A percentile compares a stretch with the other conserved stretches of the same genome.
Conservation (phyloP, 768 basidiomycete genomes). For the Mycena haematopus region DNA sequence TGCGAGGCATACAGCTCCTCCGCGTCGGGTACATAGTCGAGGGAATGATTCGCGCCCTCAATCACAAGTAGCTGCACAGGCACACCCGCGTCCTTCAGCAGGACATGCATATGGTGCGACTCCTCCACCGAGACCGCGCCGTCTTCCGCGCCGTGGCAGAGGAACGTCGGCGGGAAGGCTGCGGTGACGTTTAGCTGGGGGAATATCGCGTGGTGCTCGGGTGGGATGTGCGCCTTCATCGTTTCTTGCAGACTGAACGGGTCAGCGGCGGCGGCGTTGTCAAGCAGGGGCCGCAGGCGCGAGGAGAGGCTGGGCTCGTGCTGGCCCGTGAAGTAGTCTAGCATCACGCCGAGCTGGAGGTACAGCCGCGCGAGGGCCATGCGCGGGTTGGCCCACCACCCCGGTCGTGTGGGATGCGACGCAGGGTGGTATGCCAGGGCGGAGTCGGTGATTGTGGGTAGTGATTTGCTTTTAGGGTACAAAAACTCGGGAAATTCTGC, state of each 20-base stretch:
- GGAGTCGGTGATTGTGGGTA: slow-evolving; percentile 46
- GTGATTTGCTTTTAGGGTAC: slow-evolving; percentile 44
- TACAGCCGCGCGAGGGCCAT: slow-evolving; percentile 64
- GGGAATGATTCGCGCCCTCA: slow-evolving; percentile 58
- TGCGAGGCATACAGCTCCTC: slow-evolving; percentile 45
- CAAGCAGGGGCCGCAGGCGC: slow-evolving; percentile 41
- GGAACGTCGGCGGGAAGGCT: slow-evolving; percentile 55
- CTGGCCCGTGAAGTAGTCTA: slow-evolving; percentile 66
- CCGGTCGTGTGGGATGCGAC: slow-evolving; percentile 51
- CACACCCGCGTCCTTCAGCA: slow-evolving; percentile 46
- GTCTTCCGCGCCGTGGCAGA: slow-evolving; percentile 59
- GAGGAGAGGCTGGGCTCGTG: slow-evolving; percentile 55
- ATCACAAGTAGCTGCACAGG: slow-evolving; percentile 43
- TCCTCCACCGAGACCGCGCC: slow-evolving; percentile 51
- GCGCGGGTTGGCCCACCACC: slow-evolving; percentile 67
- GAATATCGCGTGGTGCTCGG: slow-evolving; percentile 45
- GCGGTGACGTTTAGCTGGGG: slow-evolving; percentile 52
- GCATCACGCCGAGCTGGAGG: slow-evolving; percentile 59
- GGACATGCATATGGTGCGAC: slow-evolving; percentile 43
- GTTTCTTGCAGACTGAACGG: slow-evolving; percentile 20
- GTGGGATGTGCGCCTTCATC: slow-evolving; percentile 39
- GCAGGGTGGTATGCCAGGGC: slow-evolving; percentile 52
- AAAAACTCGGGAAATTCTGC: slow-evolving; percentile 52
- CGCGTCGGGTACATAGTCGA: slow-evolving; percentile 56
- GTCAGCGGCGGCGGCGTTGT: slow-evolving; percentile 3